Base-by-base conservation (phyloP, 495 filamentous ascomycete species). In the Chaetomidium leptoderma region DNA sequence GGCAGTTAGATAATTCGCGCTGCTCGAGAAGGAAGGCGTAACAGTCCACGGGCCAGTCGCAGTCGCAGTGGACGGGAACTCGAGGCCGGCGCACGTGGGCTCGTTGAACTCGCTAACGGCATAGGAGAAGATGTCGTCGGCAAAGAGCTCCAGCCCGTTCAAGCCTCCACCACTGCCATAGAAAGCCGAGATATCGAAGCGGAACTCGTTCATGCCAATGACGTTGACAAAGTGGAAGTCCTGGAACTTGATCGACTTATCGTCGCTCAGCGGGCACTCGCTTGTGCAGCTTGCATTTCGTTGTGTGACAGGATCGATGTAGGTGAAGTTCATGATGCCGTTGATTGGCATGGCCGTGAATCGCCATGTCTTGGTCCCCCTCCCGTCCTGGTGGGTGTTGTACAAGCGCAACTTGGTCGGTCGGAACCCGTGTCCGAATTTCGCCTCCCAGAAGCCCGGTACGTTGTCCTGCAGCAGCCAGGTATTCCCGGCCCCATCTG, bases 301-400 rank as follows among this genome's bases (percentile, higher is more conserved):
- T 2, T 82, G 81, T 0, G 87, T 86, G 1, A 72, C 78, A 0
- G 87, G 83, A 66, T 96, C 90, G 44, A 81, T 86, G 61, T 91
- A 97, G 36, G 91, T 96, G 61, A 98, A 80, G 70, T 97, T 97
- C 88, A 97, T 90, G 67, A 97, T 96, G 32, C 95, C 95, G 64
- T 87, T 85, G 63, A 91, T 83, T 6, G 91, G 90, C 30, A 91
- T 71, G 19, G 88, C 85, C 29, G 88, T 88, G 65, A 90, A 91
- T 35, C 90, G 81, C 75, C 89, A 98, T 16, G 83, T 83, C 70
- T 87, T 85, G 8, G 93, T 97, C 29, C 93, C 92, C 54, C 91
- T 83, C 51, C 89, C 91, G 68, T 91, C 84, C 49, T 85, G 78
- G 59, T 90, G 86, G 10, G 95, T 95, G 72, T 98, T 98, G 78